These are phyloP conservation scores for Botryococcus braunii DNA, from an alignment of 163 green algal species.

Conservation along the genomic window DNA sequence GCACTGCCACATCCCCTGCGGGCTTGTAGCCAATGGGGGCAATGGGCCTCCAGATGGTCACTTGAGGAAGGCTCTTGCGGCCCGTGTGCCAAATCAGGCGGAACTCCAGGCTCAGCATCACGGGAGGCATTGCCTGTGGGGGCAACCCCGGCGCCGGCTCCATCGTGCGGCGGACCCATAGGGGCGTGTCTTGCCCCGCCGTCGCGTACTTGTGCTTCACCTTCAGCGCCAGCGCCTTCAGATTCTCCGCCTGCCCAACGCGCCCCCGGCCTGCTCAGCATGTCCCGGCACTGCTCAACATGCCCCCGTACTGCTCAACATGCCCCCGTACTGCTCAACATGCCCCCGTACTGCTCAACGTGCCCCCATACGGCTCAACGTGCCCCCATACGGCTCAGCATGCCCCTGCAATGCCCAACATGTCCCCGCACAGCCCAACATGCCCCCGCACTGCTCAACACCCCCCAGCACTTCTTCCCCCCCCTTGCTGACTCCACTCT, in stretches of 20 bases:
- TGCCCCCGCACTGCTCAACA: too few species aligned
- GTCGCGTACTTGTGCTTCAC: conserved; percentile 38
- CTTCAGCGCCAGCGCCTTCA: conserved; percentile 36
- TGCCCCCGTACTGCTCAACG: too few species aligned
- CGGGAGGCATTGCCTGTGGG: conserved; percentile 34
- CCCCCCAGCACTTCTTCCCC: too few species aligned
- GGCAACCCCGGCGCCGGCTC: neutral
- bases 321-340: too few species aligned
- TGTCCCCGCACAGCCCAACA: too few species aligned
- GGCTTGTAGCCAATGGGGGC: conserved; percentile 38
- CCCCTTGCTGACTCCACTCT: too few species aligned
- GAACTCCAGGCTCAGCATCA: conserved; percentile 51
- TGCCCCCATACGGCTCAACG: neutral
- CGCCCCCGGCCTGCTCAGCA: too few species aligned
- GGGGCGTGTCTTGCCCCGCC: conserved; percentile 10
- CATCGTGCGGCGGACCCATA: neutral
- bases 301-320: too few species aligned
- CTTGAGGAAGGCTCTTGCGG: neutral
- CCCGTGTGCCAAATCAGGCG: conserved; percentile 38
- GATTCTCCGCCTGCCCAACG: conserved; percentile 43
- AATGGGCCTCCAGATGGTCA: conserved; percentile 43
- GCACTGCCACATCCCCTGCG: conserved; percentile 37
- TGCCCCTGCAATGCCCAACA: neutral
- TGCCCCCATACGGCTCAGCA: neutral
- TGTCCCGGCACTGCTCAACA: too few species aligned